Evolutionary conservation across 768 basidiomycete genomes (phyloP), one percentile per base, ranked within the genome.

Genomic region (Suillus cothurnatus): DNA sequence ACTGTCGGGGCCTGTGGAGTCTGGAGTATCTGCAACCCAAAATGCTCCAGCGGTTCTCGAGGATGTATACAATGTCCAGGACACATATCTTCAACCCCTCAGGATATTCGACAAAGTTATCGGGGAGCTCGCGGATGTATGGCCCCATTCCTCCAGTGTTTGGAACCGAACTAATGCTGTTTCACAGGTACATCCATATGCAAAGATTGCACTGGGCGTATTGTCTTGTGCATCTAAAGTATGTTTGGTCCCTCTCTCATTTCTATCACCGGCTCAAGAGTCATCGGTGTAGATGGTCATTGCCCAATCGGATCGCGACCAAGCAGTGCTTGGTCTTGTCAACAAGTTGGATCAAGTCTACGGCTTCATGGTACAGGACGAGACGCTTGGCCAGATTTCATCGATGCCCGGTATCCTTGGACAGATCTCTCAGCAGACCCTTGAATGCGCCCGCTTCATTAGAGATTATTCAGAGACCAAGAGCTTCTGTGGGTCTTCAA

Each of bases 361-460:
- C 49, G 23, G 21, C 15, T 66, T 66, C 41, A 32, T 67, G 19
- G 23, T 15, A 6, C 31, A 49, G 26, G 62, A 41, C 19, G 31
- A 50, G 5, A 15, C 21, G 11, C 38, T 66, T 28, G 21, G 7
- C 21, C n/a, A 59, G 21, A 47, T 66, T n/a, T 26, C 14, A n/a
- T 58, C 52, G 3, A 60, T 49, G 65, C 9, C 8, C 6, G n/a
- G 23, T 19, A 52, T 59, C 23, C 11, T 64, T 8, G 64, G 43
- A n/a, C 56, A 38, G 12, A 58, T 59, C 11, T 41, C 58, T 21
- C 62, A 67, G 43, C 55, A 59, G 31, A 60, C 64, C 14, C n/a
- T 45, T 2, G 57, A 65, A 39, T 67, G 64, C 26, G 39, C 56
- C n/a, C 28, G 61, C 7, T 67, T 67, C 36, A 55, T 67, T n/a